Evolutionary conservation across 1,284 basidiomycete genomes (phyloP), one percentile per base, ranked within the genome.

Genomic region (Pyrrhoderma noxium): DNA sequence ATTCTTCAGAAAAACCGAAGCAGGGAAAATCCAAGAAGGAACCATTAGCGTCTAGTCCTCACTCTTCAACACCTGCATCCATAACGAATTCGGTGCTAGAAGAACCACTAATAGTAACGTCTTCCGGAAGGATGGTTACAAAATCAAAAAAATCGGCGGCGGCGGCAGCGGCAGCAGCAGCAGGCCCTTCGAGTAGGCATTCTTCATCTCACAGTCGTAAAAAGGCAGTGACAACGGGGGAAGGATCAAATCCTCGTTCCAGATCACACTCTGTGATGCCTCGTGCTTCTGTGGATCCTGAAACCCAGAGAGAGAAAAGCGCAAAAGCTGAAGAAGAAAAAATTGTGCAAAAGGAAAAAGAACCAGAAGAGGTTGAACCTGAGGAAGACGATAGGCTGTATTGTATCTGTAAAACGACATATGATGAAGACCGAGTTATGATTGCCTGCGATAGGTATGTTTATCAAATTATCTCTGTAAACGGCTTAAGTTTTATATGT

Each of bases 381-480:
- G 76, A 72, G 47, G 78, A 77, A 55, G 87, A 89, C 58, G 85
- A 87, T 61, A 82, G 85, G 64, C 64, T 90, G 47, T 93, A 92
- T 59, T 93, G 89, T 60, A 70, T 93, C 8, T 92, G 89, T 70
- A 79, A 85, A 66, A 85, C 82, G 19, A 75, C 71, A 57, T 91
- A 92, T 58, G 85, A 92, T 57, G 86, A 89, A 62, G 85, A 89
- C 62, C 72, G 76, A 54, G 76, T 83, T 52, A 92, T 93, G 89
- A 91, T 93, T 64, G 89, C 87, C n/a, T 92, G 89, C 62, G 89
- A 93, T 69, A 75, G 80, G 88, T 89, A 58, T 52, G 70, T 61
- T 19, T 5, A 41, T 74, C 16, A 25, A 42, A 18, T 64, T 40
- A 11, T 52, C 42, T 45, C 19, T 25, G 27, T 5, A 31, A 31